Conservation (phyloP, 345 rosid species). For the Carallia brachiata region DNA sequence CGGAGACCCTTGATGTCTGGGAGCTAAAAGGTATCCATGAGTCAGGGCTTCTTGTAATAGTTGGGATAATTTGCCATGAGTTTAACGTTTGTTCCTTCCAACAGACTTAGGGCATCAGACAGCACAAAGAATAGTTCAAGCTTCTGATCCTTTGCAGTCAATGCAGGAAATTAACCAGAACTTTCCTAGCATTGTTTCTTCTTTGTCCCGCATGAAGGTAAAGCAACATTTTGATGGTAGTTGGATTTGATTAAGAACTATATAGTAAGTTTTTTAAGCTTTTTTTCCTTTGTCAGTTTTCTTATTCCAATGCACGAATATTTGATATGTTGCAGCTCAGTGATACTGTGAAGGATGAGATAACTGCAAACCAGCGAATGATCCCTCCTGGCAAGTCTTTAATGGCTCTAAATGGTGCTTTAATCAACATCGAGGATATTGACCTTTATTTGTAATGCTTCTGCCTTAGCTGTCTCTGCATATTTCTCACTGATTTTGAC, state of each 20-base stretch:
- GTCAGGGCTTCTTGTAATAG: constrained; percentile 3
- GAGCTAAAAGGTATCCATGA: constrained; percentile 76
- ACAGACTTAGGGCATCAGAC: constrained; percentile 99
- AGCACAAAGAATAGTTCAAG: constrained; percentile 91
- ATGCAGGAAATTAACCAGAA: constrained; percentile 98
- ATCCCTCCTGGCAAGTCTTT: constrained; percentile 94
- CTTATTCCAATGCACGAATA: constrained; percentile 3
- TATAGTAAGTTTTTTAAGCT: neutral
- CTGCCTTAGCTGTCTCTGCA: constrained; percentile 8
- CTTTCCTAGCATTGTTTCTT: constrained; percentile 93
- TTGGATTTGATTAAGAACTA: constrained; percentile 6
- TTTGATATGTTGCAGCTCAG: constrained; percentile 58
- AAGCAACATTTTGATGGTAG: neutral
- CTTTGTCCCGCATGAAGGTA: constrained; percentile 98
- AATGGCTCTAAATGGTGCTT: constrained; percentile 97
- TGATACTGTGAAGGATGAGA: constrained; percentile 89
- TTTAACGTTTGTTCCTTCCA: constrained; percentile 24
- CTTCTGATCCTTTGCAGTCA: constrained; percentile 89
- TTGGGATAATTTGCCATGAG: constrained; percentile 8
- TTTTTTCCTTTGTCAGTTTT: constrained; percentile 3
- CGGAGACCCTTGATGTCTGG: constrained; percentile 98
- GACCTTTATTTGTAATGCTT: constrained; percentile 80
- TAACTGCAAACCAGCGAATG: constrained; percentile 88
- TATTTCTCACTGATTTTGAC: constrained; percentile 9
- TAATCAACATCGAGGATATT: constrained; percentile 87